A percentile compares a stretch with the other conserved stretches of the same genome.
phyloP scores from a whole-genome alignment of 179 eudicot genomes.

The Nepenthes alata region DNA sequence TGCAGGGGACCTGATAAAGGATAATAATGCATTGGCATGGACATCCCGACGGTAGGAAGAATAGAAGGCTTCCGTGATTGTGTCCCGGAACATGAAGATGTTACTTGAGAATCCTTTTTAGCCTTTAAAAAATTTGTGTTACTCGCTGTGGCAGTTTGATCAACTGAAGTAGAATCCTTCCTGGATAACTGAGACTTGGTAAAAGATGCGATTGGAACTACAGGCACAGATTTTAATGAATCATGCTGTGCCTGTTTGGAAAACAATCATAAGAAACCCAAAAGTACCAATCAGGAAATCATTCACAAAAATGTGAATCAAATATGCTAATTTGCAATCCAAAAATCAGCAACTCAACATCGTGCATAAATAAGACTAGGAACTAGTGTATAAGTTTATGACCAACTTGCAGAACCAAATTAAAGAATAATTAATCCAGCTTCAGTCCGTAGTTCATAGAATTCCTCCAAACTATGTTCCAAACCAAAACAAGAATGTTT shows the following conservation, averaged over 20 bases:
- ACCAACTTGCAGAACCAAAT: too few species aligned
- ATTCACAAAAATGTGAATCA: too few species aligned
- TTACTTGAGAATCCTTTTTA: constrained; percentile 38
- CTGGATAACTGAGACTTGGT: constrained; percentile 42
- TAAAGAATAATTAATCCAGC: too few species aligned
- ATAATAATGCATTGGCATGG: constrained; percentile 47
- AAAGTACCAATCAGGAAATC: too few species aligned
- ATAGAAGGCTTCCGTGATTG: constrained; percentile 52
- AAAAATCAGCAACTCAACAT: too few species aligned
- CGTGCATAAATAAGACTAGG: too few species aligned
- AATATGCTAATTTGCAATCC: too few species aligned
- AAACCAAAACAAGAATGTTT: too few species aligned
- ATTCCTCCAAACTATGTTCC: too few species aligned
- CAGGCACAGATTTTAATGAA: constrained; percentile 27
- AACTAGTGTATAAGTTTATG: too few species aligned
- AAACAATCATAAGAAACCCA: too few species aligned
- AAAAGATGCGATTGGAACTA: constrained; percentile 33
- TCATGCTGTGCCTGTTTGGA: constrained; percentile 41
- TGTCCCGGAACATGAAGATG: constrained; percentile 21
- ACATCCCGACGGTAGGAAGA: constrained; percentile 37
- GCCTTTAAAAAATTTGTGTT: constrained; percentile 21
- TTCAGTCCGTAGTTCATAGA: too few species aligned
- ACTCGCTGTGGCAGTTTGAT: constrained; percentile 29
- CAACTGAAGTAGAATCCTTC: constrained; percentile 27
- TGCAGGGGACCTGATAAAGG: constrained; percentile 47